Evolutionary conservation across 495 filamentous ascomycete species (phyloP).

Genomic region (Penicillium maclennaniae): DNA sequence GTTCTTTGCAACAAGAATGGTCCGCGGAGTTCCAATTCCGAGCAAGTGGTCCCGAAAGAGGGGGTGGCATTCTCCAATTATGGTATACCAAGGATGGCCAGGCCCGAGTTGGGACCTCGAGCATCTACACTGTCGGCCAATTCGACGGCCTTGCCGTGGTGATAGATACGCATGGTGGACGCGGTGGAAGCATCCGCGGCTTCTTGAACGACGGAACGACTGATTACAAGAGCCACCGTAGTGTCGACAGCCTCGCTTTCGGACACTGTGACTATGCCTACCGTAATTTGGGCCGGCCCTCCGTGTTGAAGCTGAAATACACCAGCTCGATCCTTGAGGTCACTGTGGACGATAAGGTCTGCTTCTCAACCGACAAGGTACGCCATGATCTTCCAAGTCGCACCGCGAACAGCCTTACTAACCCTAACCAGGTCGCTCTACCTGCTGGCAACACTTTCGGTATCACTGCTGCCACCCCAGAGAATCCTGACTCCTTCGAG

Average conservation of each 20-base stretch:
- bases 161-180: conserved; percentile 82
- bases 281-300: conserved; percentile 83
- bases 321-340: conserved; percentile 63
- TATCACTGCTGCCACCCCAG: conserved; percentile 80
- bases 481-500: conserved; percentile 92
- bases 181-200: conserved; percentile 74
- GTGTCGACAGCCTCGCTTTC: conserved; percentile 83
- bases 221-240: conserved; percentile 74
- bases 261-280: conserved; percentile 89
- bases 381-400: not conserved
- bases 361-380: conserved; percentile 78
- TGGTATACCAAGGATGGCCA: conserved; percentile 82
- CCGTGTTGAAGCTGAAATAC: conserved; percentile 69
- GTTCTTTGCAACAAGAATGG: conserved; percentile 61
- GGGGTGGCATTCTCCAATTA: conserved; percentile 83
- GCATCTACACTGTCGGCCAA: conserved; percentile 73
- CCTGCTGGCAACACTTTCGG: conserved; percentile 83
- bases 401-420: not conserved
- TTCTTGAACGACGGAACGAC: conserved; percentile 90
- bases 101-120: conserved; percentile 59
- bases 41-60: conserved; percentile 78
- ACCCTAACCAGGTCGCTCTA: conserved; percentile 53
- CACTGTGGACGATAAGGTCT: conserved; percentile 73
- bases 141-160: conserved; percentile 88
- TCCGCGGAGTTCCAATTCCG: conserved; percentile 81